phyloP scores from a whole-genome alignment of 2,329 filamentous ascomycete genomes.

The Fusarium sp. region DNA sequence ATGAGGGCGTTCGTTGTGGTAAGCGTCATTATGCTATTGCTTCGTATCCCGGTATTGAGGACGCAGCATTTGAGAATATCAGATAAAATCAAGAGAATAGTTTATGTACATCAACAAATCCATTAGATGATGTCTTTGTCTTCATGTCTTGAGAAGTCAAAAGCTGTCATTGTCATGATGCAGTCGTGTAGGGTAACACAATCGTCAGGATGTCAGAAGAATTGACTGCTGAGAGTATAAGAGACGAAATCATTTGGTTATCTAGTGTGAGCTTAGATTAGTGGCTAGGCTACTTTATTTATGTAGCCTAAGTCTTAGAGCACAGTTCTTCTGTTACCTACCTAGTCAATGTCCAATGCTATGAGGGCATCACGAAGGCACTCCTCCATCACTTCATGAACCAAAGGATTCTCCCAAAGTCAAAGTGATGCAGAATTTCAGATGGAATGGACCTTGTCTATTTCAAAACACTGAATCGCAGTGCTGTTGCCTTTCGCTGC shows the following conservation, averaged over 20 bases:
- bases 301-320: not conserved
- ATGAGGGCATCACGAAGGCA: not conserved
- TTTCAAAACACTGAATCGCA: not conserved
- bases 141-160: not conserved
- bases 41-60: not conserved
- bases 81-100: accelerated
- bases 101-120: not conserved
- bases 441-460: not conserved
- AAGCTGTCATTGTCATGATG: not conserved
- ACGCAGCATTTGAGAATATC: no score
- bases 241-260: not conserved
- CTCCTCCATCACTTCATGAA: not conserved
- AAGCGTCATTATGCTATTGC: not conserved
- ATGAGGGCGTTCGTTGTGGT: not conserved
- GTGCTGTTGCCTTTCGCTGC: not conserved
- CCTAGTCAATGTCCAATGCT: not conserved
- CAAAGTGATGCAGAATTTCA: not conserved
- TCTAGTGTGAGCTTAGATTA: not conserved
- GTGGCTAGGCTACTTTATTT: not conserved
- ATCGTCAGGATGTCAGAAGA: not conserved
- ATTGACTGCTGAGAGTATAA: not conserved
- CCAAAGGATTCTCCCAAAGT: not conserved
- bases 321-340: not conserved
- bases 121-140: conserved; percentile 2
- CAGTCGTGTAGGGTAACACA: conserved; percentile 29